A percentile compares a stretch with the other conserved stretches of the same genome.
Conservation (phyloP, 257 asterid genomes). For the Rhazya stricta region DNA sequence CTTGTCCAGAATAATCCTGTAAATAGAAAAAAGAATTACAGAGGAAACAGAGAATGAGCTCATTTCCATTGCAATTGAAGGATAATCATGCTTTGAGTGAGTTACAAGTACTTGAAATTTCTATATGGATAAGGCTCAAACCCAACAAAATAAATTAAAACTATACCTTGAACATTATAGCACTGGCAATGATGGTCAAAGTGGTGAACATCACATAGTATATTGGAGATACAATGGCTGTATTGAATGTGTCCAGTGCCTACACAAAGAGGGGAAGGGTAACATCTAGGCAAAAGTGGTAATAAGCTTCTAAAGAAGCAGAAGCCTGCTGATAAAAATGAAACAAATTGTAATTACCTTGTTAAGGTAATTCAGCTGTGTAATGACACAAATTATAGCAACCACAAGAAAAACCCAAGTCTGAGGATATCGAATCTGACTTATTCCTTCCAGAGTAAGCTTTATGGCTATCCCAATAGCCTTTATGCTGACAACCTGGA, state of each 20-base stretch:
- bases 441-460: constrained; percentile 77
- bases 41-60: background rate
- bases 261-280: constrained; percentile 20
- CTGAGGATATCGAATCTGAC: constrained; percentile 59
- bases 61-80: background rate
- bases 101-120: background rate
- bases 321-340: background rate
- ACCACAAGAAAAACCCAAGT: constrained; percentile 73
- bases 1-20: constrained; percentile 86
- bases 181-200: constrained; percentile 73
- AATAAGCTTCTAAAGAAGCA: constrained; percentile 8
- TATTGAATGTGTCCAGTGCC: constrained; percentile 85
- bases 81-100: background rate
- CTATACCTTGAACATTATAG: constrained; percentile 68
- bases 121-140: background rate
- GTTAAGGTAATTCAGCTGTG: constrained; percentile 80
- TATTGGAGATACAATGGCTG: constrained; percentile 84
- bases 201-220: constrained; percentile 90
- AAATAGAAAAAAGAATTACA: background rate
- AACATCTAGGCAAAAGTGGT: background rate
- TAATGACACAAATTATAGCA: constrained; percentile 56
- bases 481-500: constrained; percentile 84
- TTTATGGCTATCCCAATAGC: constrained; percentile 87
- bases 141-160: background rate
- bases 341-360: constrained; percentile 41